phyloP scores from a whole-genome alignment of 129 eudicot species.

The Dittrichia graveolens region DNA sequence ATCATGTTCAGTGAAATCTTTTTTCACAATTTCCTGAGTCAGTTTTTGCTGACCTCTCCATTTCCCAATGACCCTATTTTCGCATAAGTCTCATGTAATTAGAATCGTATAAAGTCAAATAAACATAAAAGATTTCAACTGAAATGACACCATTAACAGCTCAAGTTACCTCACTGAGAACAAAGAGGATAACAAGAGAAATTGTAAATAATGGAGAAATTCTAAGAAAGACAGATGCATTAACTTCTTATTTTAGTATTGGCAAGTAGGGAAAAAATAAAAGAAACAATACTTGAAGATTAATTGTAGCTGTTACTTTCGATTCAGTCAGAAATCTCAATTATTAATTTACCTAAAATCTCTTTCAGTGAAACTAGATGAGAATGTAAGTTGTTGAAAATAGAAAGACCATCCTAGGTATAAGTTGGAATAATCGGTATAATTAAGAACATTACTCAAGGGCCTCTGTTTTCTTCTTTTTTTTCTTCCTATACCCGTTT shows the following conservation, averaged over 20 bases:
- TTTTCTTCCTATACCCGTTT: no score
- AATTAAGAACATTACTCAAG: neutral
- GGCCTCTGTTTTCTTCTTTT: no score
- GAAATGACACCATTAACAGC: neutral
- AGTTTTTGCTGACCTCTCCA: no score
- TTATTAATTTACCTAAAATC: neutral
- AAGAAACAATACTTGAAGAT: neutral
- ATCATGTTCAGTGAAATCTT: neutral
- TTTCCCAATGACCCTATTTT: no score
- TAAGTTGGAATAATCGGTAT: neutral
- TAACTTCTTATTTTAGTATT: neutral
- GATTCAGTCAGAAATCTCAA: neutral
- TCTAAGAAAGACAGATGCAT: neutral
- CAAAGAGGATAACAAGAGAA: neutral
- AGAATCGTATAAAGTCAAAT: neutral
- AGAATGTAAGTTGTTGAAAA: neutral
- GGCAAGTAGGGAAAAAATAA: neutral
- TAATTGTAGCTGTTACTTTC: neutral
- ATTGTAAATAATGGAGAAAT: neutral
- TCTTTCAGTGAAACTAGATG: neutral
- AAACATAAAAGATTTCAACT: neutral
- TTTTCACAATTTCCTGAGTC: neutral
- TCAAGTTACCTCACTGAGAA: slow-evolving; percentile 4
- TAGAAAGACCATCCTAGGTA: neutral
- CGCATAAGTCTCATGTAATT: no score